Evolutionary conservation across 148 eudicot species (phyloP).

Genomic region (Heliosperma pusillum): DNA sequence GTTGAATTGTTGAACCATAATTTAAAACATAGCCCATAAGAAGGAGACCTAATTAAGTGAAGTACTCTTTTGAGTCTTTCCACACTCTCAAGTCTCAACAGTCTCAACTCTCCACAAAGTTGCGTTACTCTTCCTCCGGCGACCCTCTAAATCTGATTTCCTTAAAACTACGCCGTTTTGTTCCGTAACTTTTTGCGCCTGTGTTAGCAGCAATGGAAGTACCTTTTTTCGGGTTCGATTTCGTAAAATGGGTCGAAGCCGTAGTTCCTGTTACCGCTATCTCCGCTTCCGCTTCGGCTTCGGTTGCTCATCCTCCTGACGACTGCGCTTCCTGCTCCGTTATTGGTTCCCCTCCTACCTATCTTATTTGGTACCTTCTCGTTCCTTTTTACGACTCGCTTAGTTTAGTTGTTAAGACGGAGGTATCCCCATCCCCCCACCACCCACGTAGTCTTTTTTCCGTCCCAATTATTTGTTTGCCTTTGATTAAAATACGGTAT

Average conservation of each 20-base stretch:
- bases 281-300: slow-evolving; percentile 12
- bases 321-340: slow-evolving; percentile 62
- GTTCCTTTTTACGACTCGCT: not conserved
- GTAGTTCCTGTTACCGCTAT: slow-evolving; percentile 36
- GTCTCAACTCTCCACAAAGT: too few species aligned
- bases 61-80: too few species aligned
- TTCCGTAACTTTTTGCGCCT: too few species aligned
- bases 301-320: slow-evolving; percentile 29
- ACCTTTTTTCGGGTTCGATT: slow-evolving; percentile 57
- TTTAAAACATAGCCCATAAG: too few species aligned
- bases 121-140: too few species aligned
- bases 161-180: too few species aligned
- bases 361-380: slow-evolving; percentile 57
- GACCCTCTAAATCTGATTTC: too few species aligned
- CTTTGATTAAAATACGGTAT: too few species aligned
- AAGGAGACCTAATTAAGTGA: too few species aligned
- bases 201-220: slow-evolving; percentile 59
- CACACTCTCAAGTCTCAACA: too few species aligned
- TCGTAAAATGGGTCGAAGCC: slow-evolving; percentile 61
- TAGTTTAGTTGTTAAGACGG: not conserved
- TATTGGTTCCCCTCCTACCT: slow-evolving; percentile 64
- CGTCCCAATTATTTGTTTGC: not conserved
- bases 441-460: not conserved
- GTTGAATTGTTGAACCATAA: too few species aligned
- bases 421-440: too few species aligned